Evolutionary conservation across 1,139 yeast genomes (phyloP).

Genomic region (Yamadazyma diospyri): DNA sequence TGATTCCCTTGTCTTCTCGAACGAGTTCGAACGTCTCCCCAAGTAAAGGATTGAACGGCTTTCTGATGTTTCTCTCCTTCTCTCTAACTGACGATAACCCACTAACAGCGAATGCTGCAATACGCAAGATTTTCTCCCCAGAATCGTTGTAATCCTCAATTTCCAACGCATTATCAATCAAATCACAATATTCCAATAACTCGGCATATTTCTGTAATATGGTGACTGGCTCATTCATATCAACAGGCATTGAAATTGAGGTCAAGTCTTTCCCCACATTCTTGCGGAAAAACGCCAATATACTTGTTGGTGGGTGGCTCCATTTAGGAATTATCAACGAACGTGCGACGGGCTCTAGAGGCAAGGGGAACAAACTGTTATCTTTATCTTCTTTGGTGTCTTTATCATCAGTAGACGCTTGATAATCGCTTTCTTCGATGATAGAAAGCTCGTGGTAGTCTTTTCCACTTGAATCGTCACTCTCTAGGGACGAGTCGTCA

Average conservation of each 20-base stretch:
- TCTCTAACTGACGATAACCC: constrained; percentile 66
- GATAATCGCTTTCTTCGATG: constrained; percentile 13
- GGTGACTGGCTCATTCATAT: constrained; percentile 87
- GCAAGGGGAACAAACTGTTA: constrained; percentile 60
- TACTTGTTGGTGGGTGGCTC: constrained; percentile 72
- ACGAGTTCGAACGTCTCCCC: constrained; percentile 88
- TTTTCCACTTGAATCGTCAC: constrained; percentile 7
- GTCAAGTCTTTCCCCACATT: constrained; percentile 90
- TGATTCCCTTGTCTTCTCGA: constrained; percentile 67
- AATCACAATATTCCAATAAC: constrained; percentile 66
- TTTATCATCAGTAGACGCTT: constrained; percentile 4
- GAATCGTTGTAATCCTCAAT: constrained; percentile 33
- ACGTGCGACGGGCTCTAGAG: constrained; percentile 48
- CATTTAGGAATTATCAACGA: constrained; percentile 61
- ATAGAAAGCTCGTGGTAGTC: constrained; percentile 10
- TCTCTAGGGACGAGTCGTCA: constrained; percentile 9
- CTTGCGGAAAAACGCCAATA: constrained; percentile 75
- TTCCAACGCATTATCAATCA: constrained; percentile 60
- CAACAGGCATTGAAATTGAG: constrained; percentile 89
- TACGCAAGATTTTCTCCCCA: constrained; percentile 60
- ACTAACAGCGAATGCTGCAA: constrained; percentile 83
- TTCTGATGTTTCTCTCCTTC: constrained; percentile 72
- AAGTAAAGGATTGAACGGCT: constrained; percentile 87
- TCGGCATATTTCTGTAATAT: constrained; percentile 79
- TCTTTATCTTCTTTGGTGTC: constrained; percentile 20